Base-by-base conservation (phyloP, 345 rosid genomes). In the Eucalyptus erythrocorys region DNA sequence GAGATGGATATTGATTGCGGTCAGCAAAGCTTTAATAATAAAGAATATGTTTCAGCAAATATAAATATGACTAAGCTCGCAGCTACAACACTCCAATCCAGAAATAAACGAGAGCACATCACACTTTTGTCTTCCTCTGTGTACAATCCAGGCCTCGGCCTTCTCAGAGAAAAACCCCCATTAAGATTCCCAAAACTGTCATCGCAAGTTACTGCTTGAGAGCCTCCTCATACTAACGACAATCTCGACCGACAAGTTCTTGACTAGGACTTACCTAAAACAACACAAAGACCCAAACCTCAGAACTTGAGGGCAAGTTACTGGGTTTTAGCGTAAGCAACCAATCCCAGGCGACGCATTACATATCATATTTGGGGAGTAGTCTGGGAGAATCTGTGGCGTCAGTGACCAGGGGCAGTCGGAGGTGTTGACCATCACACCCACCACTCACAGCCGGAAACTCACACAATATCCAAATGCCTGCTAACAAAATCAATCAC, bases 101-200 rank as follows among this genome's bases (percentile, higher is more conserved):
- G 79, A 85, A n/a, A 87, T 40, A 21, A 40, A 76, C 82, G 30
- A 76, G 47, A 82, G 89, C 86, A n/a, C 85, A 82, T 86, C 37
- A 21, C 68, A 34, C 51, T 66, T 40, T 68, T 48, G 57, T 47
- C 89, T 53, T 87, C 37, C 49, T 86, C 87, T 37, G 86, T 85
- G 48, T 87, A 90, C 91, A 89, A 48, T 48, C 89, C 92, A 87
- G 59, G 86, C 55, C 87, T 71, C 48, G 59, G 66, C 45, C 37
- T 79, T 48, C 89, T 53, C 87, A 68, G 64, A 48, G 51, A 51
- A 90, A 50, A 34, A 50, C 61, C 82, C 47, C 45, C 82, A 40
- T 34, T 76, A 40, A 86, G 87, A 87, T 37, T 86, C 49, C 88
- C 92, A 86, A 90, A 90, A 89, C 87, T 90, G 89, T 89, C 86